phyloP scores from a whole-genome alignment of 805 yeast species.

The Saturnispora besseyi region DNA sequence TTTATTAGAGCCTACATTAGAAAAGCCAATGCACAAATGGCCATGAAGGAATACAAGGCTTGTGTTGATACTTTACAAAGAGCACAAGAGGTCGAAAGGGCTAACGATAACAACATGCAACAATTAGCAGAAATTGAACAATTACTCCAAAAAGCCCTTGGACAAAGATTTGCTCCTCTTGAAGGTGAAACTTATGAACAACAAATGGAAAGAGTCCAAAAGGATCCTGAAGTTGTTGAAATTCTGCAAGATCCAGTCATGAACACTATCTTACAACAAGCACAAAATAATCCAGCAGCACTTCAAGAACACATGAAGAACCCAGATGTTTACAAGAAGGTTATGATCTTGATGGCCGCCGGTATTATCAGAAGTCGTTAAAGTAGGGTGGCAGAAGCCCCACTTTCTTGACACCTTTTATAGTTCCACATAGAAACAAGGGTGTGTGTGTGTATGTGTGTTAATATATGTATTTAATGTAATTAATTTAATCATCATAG shows the following conservation, averaged over 20 bases:
- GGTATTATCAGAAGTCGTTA: conserved; percentile 78
- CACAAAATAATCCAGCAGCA: conserved; percentile 92
- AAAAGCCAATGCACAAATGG: conserved; percentile 90
- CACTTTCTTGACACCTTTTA: no score
- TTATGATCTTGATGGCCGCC: conserved; percentile 85
- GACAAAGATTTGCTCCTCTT: conserved; percentile 70
- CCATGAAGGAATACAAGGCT: conserved; percentile 76
- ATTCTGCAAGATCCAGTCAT: conserved; percentile 91
- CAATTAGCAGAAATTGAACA: conserved; percentile 68
- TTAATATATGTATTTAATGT: background rate
- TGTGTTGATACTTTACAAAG: conserved; percentile 72
- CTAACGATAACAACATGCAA: conserved; percentile 44
- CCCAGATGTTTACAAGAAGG: conserved; percentile 84
- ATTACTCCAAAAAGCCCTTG: conserved; percentile 64
- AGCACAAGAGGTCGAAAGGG: conserved; percentile 70
- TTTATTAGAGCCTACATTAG: conserved; percentile 94
- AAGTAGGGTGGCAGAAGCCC: background rate
- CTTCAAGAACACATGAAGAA: conserved; percentile 96
- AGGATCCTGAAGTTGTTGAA: conserved; percentile 89
- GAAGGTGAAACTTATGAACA: conserved; percentile 92
- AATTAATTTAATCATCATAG: background rate
- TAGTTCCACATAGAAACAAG: no score
- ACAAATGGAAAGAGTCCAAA: conserved; percentile 79
- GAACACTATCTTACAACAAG: conserved; percentile 92
- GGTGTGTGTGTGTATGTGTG: background rate